Conservation (phyloP, 441 rosid genomes). For the Bocquillonia castaneifolia region DNA sequence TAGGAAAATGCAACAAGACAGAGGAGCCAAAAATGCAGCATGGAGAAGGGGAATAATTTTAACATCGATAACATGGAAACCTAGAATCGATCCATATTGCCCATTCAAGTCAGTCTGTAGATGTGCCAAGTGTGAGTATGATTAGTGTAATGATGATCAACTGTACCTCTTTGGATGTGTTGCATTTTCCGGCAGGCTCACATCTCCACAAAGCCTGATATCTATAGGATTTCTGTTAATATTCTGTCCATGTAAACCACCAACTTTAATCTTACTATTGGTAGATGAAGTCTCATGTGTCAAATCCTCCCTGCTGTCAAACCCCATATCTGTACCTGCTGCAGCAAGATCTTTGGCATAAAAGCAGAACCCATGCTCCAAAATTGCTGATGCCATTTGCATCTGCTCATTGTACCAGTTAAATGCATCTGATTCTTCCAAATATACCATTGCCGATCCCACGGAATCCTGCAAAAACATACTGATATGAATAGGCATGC, state of each 20-base stretch:
- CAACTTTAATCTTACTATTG: slow-evolving; percentile 27
- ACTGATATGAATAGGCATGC: slow-evolving; percentile 11
- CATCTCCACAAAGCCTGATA: slow-evolving; percentile 28
- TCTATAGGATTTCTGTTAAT: slow-evolving; percentile 22
- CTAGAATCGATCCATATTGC: slow-evolving; percentile 1
- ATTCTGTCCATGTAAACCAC: slow-evolving; percentile 28
- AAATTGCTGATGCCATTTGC: slow-evolving; percentile 51
- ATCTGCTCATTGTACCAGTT: slow-evolving; percentile 46
- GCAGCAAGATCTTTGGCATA: slow-evolving; percentile 45
- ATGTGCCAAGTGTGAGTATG: slow-evolving; percentile 10
- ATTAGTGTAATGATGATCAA: slow-evolving; percentile 8
- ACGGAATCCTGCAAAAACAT: slow-evolving; percentile 43
- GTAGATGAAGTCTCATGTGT: slow-evolving; percentile 31
- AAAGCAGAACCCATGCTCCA: slow-evolving; percentile 54
- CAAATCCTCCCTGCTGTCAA: slow-evolving; percentile 29
- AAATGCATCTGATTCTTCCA: slow-evolving; percentile 40
- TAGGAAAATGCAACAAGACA: background rate
- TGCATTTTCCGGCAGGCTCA: slow-evolving; percentile 30
- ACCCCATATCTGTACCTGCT: slow-evolving; percentile 29
- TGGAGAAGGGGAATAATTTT: background rate
- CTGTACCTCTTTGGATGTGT: slow-evolving; percentile 36
- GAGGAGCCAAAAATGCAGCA: background rate
- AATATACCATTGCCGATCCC: slow-evolving; percentile 36
- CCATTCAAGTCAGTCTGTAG: slow-evolving; percentile 7
- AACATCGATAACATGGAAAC: background rate